Evolutionary conservation across 169 alveolate genomes (phyloP).

Genomic region (Eimeria brunetti): DNA sequence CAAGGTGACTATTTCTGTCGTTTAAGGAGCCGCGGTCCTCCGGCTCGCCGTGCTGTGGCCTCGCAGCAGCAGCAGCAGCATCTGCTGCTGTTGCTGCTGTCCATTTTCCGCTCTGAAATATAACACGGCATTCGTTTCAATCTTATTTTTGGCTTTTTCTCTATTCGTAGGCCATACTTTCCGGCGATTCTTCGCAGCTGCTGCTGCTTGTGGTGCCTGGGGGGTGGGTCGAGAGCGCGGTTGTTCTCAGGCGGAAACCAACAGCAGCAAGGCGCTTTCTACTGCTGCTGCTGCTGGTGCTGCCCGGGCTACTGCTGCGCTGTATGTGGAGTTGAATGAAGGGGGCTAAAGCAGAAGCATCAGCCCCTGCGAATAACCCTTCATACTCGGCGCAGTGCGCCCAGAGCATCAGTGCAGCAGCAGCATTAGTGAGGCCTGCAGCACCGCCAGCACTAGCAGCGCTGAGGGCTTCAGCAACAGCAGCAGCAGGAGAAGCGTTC

Average conservation of each 20-base stretch:
- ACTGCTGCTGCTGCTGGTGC: conserved; percentile 38
- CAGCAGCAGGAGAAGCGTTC: not conserved
- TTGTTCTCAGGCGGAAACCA: conserved; percentile 16
- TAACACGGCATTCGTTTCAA: conserved; percentile 23
- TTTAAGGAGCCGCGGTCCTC: conserved; percentile 46
- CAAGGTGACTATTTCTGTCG: conserved; percentile 62
- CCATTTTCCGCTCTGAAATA: conserved; percentile 53
- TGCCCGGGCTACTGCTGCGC: conserved; percentile 9
- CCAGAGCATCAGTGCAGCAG: conserved; percentile 11
- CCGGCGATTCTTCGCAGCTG: conserved; percentile 29
- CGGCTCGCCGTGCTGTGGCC: conserved; percentile 64
- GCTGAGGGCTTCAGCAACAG: not conserved
- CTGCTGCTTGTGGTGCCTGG: conserved; percentile 31
- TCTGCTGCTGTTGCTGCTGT: conserved; percentile 62
- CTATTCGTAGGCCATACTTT: not conserved
- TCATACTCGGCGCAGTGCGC: not conserved
- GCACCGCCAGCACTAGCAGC: not conserved
- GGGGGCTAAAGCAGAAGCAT: conserved; percentile 43
- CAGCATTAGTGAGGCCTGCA: not conserved
- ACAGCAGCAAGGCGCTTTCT: conserved; percentile 46
- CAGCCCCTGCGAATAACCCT: not conserved
- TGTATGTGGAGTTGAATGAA: not conserved
- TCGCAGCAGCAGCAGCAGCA: conserved; percentile 67
- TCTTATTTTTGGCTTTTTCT: conserved; percentile 23
- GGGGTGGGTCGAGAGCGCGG: conserved; percentile 60